Evolutionary conservation across 371 early-diverging fungal species (phyloP).

Genomic region (Thermomucor indicae-seudaticae): DNA sequence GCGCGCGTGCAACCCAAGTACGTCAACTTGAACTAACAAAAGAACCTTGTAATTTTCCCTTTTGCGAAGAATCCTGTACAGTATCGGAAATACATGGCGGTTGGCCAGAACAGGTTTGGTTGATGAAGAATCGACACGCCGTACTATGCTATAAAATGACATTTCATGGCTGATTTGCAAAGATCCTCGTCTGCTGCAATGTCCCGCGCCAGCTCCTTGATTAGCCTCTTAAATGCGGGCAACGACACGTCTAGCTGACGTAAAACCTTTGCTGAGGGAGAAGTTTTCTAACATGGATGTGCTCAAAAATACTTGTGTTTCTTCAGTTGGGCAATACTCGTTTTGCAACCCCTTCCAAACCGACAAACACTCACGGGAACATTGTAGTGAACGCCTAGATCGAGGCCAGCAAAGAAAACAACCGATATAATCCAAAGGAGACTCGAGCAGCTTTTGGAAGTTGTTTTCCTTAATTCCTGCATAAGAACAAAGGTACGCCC

Average conservation of each 20-base stretch:
- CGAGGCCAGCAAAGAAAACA: conserved; percentile 6
- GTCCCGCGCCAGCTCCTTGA: conserved; percentile 5
- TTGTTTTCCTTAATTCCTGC: too few relatives aligned
- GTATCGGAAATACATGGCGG: conserved; percentile 4
- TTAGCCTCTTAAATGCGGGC: neutral
- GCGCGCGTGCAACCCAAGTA: neutral
- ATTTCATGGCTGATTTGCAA: neutral
- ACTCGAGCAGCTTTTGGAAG: conserved; percentile 7
- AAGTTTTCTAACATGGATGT: conserved; percentile 5
- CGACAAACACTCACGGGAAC: conserved; percentile 3
- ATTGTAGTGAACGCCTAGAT: conserved; percentile 3
- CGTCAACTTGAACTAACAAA: neutral
- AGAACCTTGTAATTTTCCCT: neutral
- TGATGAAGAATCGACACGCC: conserved; percentile 2
- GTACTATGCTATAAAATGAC: conserved; percentile 4
- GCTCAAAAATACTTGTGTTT: conserved; percentile 2
- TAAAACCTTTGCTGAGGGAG: conserved; percentile 2
- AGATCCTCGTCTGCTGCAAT: conserved; percentile 4
- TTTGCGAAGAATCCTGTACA: neutral
- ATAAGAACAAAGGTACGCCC: too few relatives aligned
- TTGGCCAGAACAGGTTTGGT: neutral
- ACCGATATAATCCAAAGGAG: conserved; percentile 5
- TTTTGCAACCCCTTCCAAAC: neutral
- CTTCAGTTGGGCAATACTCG: neutral
- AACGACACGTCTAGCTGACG: neutral